Evolutionary conservation across 1,284 basidiomycete genomes (phyloP), one percentile per base, ranked within the genome.

Genomic region (Cutaneotrichosporon spelunceum): DNA sequence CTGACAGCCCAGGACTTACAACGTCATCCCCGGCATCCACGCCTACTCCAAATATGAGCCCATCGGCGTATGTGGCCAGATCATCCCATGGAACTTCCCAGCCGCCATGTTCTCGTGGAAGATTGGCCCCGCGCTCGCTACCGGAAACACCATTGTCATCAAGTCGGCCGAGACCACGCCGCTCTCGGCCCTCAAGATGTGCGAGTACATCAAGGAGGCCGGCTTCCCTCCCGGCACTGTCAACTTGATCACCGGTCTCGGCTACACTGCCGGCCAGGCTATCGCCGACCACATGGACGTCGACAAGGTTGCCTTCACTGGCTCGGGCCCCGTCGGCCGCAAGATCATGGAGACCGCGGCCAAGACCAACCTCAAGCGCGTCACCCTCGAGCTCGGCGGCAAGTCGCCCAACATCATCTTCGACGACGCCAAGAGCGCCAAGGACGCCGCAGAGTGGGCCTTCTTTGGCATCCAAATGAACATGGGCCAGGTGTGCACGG

Each of bases 41-140:
- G 89, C 89, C 16, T 93, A 91, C 80, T 90, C 90, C 14, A 84
- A 87, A 30, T 91, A 95, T 76, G 94, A 98, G 79, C 94, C 95
- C 19, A 88, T 96, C 69, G 95, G 94, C 68, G 93, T 97, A 61
- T 81, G 78, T 60, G 83, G 89, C 52, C 89, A 91, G 80, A 93
- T 66, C 76, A 90, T 92, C 68, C 88, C 79, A n/a, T 90, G 89
- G 84, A 87, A 85, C 81, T 84, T 84, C 80, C 59, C 59, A n/a
- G 59, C 53, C 54, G 27, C 33, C 71, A 92, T 93, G 90, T 89
- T 89, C 26, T 81, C 87, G 9, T 93, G 91, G 91, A 93, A 93
- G 80, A 84, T 93, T 55, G 91, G 87, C 11, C 92, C 92, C 24
- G 92, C 92, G 7, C 83, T 94, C 61, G 91, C 92, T 8, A 85